Evolutionary conservation across 495 filamentous ascomycete genomes (phyloP), one percentile per base, ranked within the genome.

Genomic region (Daldinia concentrica): DNA sequence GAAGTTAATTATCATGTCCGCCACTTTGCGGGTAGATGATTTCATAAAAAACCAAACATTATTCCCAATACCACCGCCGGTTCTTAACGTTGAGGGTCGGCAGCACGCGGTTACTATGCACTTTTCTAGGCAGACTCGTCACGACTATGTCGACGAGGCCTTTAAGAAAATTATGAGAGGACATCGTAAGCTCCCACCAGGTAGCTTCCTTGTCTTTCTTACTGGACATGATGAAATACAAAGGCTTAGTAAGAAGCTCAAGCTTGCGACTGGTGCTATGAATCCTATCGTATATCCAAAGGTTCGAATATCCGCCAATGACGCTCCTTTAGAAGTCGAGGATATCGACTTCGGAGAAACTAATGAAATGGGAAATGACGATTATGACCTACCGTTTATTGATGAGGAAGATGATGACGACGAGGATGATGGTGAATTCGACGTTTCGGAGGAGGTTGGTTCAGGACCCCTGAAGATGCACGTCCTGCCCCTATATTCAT

Each of bases 1-100:
- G 72, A 99, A 98, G 80, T 85, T 99, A 6, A 88, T 99, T 64
- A 97, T 99, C 79, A 99, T 99, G 96, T 98, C 94, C 52, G 96
- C 96, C 22, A 99, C 96, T 1, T 84, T 98, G 8, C 84, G 93
- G 59, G 91, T 97, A 30, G 91, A 93, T 6, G 95, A 98, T 74
- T 95, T 99, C 72, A 92, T 91, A 3, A 86, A 93, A 64, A 99
- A 99, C 69, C 78, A 85, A 24, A 87, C 83, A 26, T 84, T 99
- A 0, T 99, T 98, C 78, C 84, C 89, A 4, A 83, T 81, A n/a
- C 86, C 91, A 3, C 96, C 95, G 0, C 94, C 94, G 9, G 83
- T 98, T 22, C 82, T 98, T 6, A 89, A 98, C 76, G 91, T 92
- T 0, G 96, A 99, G 78, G 96, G 96, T n/a, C 88, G 95, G 24